Base-by-base conservation (phyloP, 2,329 filamentous ascomycete species). In the Thermothelomyces thermophilus region DNA sequence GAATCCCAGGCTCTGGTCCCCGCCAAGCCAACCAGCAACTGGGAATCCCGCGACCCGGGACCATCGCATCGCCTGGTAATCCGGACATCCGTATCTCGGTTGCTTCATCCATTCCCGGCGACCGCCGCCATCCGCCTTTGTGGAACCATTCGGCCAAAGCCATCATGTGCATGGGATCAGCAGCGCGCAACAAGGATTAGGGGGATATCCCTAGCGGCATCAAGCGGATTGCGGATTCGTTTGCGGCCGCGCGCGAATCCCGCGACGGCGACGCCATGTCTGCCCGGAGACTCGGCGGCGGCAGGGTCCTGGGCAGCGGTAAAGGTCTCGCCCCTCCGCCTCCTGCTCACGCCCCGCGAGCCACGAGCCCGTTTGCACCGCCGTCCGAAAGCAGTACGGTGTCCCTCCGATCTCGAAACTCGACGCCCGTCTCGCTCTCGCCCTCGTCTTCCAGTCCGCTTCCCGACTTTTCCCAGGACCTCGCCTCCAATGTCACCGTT, bases 271-370 rank as follows among this genome's bases (percentile, higher is more conserved):
- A 5, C 43, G 45, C 26, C 48, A 95, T 95, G 89, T 86, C 89
- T 62, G 79, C 79, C 68, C 83, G 87, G 74, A 90, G 86, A 75
- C 79, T 96, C 68, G 91, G 91, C 70, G 90, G 91, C 70, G 91
- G 91, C 67, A 83, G 91, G 72, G 84, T 96, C 64, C 74, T 96
- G 62, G 91, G 91, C 63, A 94, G 79, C 71, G 89, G 88, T 62
- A 89, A 85, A 69, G 83, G 85, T 62, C 80, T 95, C 62, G 86
- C 84, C 60, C 86, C 88, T 62, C 75, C 55, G 3, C 33, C 49
- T 28, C 42, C 55, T 19, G 4, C 51, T 16, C 41, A 51, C 64
- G 60, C 59, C 62, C 68, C 70, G 60, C 74, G 64, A 68, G 22
- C 46, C 2, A 20, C 47, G 19, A 52, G 48, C 43, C 41, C 67